Conservation (phyloP, 1,284 basidiomycete genomes). For the Chondrostereum purpureum region DNA sequence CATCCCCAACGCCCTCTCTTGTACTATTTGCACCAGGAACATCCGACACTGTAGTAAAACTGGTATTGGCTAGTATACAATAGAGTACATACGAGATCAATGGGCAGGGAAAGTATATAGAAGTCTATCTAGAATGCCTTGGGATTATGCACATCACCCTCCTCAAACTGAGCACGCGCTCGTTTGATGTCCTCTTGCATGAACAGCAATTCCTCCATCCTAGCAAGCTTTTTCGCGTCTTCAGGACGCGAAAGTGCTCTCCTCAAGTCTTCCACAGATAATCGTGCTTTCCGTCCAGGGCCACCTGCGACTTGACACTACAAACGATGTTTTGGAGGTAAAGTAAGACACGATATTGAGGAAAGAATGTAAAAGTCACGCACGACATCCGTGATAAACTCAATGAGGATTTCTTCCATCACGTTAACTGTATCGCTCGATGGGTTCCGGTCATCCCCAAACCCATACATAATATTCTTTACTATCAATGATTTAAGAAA, state of each 20-base stretch:
- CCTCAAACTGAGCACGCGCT: slow-evolving; percentile 75
- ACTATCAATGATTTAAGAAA: slow-evolving; percentile 41
- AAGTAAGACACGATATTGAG: slow-evolving; percentile 7
- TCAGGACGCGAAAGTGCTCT: slow-evolving; percentile 69
- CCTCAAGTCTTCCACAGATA: slow-evolving; percentile 77
- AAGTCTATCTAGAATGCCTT: slow-evolving; percentile 31
- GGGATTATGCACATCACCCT: slow-evolving; percentile 51
- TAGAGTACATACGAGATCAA: not conserved
- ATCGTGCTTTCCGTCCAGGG: slow-evolving; percentile 60
- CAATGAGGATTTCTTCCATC: slow-evolving; percentile 90
- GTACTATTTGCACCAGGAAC: not conserved
- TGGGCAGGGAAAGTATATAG: not conserved
- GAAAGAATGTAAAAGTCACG: slow-evolving; percentile 25
- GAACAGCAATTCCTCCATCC: slow-evolving; percentile 84
- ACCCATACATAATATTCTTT: slow-evolving; percentile 89
- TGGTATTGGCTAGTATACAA: slow-evolving; percentile 2
- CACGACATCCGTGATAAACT: slow-evolving; percentile 87
- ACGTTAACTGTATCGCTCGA: slow-evolving; percentile 83
- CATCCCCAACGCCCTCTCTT: no score
- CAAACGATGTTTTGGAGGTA: no score
- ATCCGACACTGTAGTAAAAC: not conserved
- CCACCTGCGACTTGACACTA: slow-evolving; percentile 70
- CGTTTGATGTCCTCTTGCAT: slow-evolving; percentile 91
- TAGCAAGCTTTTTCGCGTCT: slow-evolving; percentile 80
- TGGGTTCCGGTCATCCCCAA: slow-evolving; percentile 86